These are phyloP conservation scores for Elongisporangium undulatum DNA, from an alignment of 352 stramenopile genomes.

Conservation along the genomic window DNA sequence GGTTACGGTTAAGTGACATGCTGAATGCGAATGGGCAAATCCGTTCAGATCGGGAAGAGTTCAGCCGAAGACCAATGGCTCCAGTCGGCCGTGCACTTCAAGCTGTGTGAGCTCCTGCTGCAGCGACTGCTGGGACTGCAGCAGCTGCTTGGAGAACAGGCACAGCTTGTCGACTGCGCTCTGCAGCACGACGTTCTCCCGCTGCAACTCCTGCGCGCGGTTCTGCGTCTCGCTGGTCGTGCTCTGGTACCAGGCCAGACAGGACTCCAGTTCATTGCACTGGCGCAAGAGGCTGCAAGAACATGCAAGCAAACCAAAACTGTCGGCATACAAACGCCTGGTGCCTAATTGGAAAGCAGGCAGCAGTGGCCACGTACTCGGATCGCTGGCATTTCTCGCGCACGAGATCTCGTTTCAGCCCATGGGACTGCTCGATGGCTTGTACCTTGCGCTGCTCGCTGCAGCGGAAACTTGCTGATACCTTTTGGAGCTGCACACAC, in stretches of 20 bases:
- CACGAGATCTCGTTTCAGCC: slow-evolving; percentile 50
- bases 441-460: slow-evolving; percentile 38
- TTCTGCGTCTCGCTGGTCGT: slow-evolving; percentile 25
- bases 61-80: slow-evolving; percentile 43
- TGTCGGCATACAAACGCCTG: background rate
- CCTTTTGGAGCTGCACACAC: slow-evolving; percentile 17
- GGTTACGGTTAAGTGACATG: background rate
- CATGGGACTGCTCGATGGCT: slow-evolving; percentile 19
- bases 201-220: slow-evolving; percentile 30
- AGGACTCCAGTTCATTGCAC: slow-evolving; percentile 49
- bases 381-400: slow-evolving; percentile 49
- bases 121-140: slow-evolving; percentile 35
- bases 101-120: slow-evolving; percentile 45
- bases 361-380: slow-evolving; percentile 24
- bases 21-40: background rate
- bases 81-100: slow-evolving; percentile 31
- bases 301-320: background rate
- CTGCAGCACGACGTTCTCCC: slow-evolving; percentile 49
- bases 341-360: background rate
- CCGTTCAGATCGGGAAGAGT: slow-evolving; percentile 9
- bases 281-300: slow-evolving; percentile 37
- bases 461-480: slow-evolving; percentile 28
- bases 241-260: slow-evolving; percentile 32
- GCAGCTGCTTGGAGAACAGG: slow-evolving; percentile 44
- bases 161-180: slow-evolving; percentile 44